These are phyloP conservation scores for Geosiphon pyriformis DNA, from an alignment of 192 early-diverging fungal species.

Conservation along the genomic window DNA sequence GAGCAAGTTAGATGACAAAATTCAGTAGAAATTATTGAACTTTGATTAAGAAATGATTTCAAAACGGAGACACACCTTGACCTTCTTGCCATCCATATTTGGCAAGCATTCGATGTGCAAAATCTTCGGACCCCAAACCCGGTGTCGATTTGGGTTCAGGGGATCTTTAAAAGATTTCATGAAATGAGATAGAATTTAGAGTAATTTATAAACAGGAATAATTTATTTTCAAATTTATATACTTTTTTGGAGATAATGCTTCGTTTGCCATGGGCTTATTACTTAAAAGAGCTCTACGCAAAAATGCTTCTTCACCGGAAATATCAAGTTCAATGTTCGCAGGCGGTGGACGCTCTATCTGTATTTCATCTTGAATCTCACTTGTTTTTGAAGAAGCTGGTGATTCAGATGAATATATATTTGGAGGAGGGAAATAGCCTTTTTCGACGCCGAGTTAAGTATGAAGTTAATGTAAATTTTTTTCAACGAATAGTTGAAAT, in stretches of 20 bases:
- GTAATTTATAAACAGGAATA: not conserved
- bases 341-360: constrained; percentile 5
- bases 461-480: not conserved
- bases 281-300: constrained; percentile 49
- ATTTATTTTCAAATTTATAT: not conserved
- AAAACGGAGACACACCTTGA: constrained; percentile 28
- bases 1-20: not conserved
- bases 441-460: no score
- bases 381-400: not conserved
- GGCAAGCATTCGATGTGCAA: constrained; percentile 30
- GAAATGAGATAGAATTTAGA: not conserved
- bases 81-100: constrained; percentile 45
- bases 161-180: constrained; percentile 7
- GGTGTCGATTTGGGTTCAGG: not conserved
- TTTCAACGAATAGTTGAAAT: constrained; percentile 15
- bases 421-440: constrained; percentile 29
- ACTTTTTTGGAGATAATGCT: not conserved
- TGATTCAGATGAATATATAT: constrained; percentile 23
- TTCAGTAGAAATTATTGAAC: no score
- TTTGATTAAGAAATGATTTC: no score
- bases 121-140: constrained; percentile 13
- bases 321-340: constrained; percentile 39
- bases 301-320: constrained; percentile 67
- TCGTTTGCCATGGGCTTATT: constrained; percentile 15
- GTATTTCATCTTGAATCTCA: not conserved